Conservation (phyloP, 306 rosid genomes). For the Coriaria nepalensis region DNA sequence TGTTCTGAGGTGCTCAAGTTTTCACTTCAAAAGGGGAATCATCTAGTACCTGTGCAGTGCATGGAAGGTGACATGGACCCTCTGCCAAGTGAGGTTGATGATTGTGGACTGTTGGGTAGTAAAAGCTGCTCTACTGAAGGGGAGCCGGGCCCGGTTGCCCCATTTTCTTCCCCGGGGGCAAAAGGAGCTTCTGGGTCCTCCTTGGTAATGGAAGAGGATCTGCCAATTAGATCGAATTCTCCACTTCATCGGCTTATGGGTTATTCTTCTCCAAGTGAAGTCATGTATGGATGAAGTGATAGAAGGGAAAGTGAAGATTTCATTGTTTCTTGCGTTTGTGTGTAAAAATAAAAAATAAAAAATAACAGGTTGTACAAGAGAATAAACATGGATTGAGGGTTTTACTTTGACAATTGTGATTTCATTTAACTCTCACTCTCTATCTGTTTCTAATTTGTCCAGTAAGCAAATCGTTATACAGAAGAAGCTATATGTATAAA, state of each 20-base stretch:
- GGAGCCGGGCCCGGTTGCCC: constrained; percentile 7
- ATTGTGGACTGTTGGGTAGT: constrained; percentile 31
- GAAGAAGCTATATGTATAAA: too few relatives aligned
- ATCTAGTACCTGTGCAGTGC: constrained; percentile 32
- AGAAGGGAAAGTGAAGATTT: too few relatives aligned
- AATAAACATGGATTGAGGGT: not conserved
- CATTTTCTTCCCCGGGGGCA: constrained; percentile 5
- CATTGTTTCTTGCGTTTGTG: too few relatives aligned
- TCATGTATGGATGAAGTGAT: constrained; percentile 42
- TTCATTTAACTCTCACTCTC: too few relatives aligned
- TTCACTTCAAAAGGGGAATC: constrained; percentile 43
- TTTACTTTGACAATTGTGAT: too few relatives aligned
- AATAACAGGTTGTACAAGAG: constrained; percentile 3
- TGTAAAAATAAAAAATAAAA: not conserved
- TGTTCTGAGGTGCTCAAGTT: constrained; percentile 72
- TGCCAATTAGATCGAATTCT: constrained; percentile 23
- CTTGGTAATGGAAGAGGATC: constrained; percentile 24
- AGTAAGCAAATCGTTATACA: too few relatives aligned
- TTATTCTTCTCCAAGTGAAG: constrained; percentile 60
- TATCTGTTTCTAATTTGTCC: too few relatives aligned
- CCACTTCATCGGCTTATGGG: constrained; percentile 82
- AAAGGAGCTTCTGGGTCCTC: constrained; percentile 22
- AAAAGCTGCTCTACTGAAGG: constrained; percentile 52
- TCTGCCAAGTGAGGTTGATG: constrained; percentile 33
- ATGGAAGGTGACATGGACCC: constrained; percentile 13